These are phyloP conservation scores for Lachnellula arida DNA, from an alignment of 2,329 filamentous ascomycete genomes.

Conservation along the genomic window DNA sequence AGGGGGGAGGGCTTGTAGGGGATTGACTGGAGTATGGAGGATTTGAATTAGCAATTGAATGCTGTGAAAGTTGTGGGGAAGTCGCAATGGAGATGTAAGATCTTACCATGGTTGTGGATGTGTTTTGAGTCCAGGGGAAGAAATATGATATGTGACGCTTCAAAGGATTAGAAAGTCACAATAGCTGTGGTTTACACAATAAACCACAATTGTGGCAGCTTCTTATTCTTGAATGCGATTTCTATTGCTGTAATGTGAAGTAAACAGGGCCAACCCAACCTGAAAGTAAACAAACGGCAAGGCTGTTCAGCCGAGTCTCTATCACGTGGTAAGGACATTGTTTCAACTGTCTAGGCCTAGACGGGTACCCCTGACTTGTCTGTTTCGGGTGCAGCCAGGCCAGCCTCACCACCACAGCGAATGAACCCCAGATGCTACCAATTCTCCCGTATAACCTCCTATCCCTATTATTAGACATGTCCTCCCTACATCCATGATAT, in stretches of 20 bases:
- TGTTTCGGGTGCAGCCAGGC: no score
- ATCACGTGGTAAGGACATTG: no score
- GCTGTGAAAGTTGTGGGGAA: slow-evolving; percentile 12
- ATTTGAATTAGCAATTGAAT: background rate
- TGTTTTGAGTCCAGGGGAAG: background rate
- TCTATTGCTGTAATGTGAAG: background rate
- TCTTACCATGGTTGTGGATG: slow-evolving; percentile 8
- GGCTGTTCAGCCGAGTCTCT: background rate
- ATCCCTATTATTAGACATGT: no score
- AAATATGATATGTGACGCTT: background rate
- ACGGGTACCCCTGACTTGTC: no score
- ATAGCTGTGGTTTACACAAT: no score
- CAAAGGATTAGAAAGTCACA: background rate
- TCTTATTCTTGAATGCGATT: background rate
- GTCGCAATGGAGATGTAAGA: slow-evolving; percentile 13
- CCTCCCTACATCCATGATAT: no score
- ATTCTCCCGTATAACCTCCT: no score
- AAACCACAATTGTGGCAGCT: background rate
- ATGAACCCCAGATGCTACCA: no score
- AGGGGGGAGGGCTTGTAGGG: slow-evolving; percentile 68
- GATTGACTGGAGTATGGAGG: slow-evolving; percentile 28
- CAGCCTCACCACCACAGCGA: no score
- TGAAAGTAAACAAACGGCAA: slow-evolving; percentile 4
- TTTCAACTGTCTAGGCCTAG: no score
- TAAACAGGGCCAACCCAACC: no score